Percentiles rank a stretch among this genome's conserved stretches.
phyloP scores from a whole-genome alignment of 495 filamentous ascomycete species.

The Bryoglossum gracile region DNA sequence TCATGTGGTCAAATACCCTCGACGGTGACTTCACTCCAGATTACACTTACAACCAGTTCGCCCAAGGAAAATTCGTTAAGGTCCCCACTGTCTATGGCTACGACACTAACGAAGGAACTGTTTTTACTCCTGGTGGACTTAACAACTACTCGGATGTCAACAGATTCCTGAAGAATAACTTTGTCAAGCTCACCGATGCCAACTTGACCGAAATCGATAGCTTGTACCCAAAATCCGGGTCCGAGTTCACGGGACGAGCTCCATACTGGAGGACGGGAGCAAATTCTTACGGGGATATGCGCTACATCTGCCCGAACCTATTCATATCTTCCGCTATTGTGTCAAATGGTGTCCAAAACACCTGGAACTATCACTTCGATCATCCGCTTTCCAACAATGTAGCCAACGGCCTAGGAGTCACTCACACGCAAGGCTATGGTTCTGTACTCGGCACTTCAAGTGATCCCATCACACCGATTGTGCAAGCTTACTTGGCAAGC shows the following conservation, averaged over 20 bases:
- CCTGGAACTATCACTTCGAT: constrained; percentile 62
- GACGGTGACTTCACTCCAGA: constrained; percentile 53
- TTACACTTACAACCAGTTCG: constrained; percentile 52
- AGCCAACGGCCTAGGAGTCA: constrained; percentile 48
- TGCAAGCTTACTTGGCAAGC: constrained; percentile 63
- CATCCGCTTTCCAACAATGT: constrained; percentile 46
- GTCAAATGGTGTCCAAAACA: constrained; percentile 29
- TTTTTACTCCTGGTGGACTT: constrained; percentile 49
- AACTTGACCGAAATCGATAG: constrained; percentile 50
- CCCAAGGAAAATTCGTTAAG: constrained; percentile 53
- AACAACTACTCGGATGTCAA: constrained; percentile 38
- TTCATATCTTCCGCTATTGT: constrained; percentile 43
- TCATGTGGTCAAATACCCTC: constrained; percentile 51
- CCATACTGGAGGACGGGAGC: constrained; percentile 53
- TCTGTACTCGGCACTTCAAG: constrained; percentile 49
- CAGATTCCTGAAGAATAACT: constrained; percentile 56
- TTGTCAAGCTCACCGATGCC: constrained; percentile 44
- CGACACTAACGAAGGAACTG: constrained; percentile 62
- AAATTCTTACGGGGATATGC: constrained; percentile 61
- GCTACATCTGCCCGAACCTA: constrained; percentile 65
- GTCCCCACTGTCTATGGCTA: constrained; percentile 67
- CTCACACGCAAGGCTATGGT: constrained; percentile 54
- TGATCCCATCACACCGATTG: constrained; percentile 33
- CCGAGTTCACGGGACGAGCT: constrained; percentile 36
- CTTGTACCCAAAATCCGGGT: constrained; percentile 47